A percentile compares a stretch with the other conserved stretches of the same genome.
phyloP scores from a whole-genome alignment of 108 stramenopile species.

The Parmales sp. region DNA sequence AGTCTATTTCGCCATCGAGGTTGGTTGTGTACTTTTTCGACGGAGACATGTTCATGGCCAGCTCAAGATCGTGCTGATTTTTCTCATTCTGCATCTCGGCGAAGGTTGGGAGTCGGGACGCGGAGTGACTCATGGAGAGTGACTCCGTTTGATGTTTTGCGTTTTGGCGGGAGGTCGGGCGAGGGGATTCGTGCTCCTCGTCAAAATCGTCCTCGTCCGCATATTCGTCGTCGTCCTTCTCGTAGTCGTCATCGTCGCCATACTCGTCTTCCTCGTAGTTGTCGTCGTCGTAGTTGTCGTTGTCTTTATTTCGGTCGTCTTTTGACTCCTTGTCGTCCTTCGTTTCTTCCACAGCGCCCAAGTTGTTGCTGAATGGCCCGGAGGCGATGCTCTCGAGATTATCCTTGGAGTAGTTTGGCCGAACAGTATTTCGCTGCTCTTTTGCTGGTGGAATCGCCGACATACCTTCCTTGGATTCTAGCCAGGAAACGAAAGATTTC shows the following conservation, averaged over 20 bases:
- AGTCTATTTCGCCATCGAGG: no score
- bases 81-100: neutral
- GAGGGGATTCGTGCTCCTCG: neutral
- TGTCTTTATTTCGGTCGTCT: neutral
- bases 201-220: neutral
- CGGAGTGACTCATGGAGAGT: neutral
- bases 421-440: no score
- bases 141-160: neutral
- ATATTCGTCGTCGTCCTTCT: neutral
- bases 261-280: neutral
- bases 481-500: neutral
- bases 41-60: neutral
- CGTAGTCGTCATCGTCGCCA: neutral
- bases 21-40: no score
- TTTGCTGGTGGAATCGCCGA: neutral
- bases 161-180: neutral
- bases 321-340: neutral
- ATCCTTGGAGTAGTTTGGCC: neutral
- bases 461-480: neutral
- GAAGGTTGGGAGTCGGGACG: neutral
- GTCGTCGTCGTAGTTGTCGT: slow-evolving; percentile 6
- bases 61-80: neutral
- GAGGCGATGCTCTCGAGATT: neutral
- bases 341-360: neutral
- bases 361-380: neutral